Evolutionary conservation across 1,284 basidiomycete species (phyloP).

Genomic region (Fomitiporia mediterranea): DNA sequence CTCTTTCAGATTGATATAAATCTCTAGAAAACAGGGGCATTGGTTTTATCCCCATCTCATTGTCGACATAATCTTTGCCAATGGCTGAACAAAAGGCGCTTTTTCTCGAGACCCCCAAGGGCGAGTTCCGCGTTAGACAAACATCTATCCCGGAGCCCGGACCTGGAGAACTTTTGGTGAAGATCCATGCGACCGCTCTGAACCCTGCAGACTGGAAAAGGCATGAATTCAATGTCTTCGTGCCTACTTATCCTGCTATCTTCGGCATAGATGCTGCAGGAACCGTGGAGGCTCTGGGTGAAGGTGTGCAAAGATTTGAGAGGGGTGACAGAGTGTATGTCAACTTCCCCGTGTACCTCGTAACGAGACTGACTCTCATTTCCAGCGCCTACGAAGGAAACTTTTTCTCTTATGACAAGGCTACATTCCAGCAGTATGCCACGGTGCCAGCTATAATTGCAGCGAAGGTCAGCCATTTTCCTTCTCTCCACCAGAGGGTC

Average conservation of each 20-base stretch:
- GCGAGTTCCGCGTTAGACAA: slow-evolving; percentile 25
- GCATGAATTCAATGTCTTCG: slow-evolving; percentile 19
- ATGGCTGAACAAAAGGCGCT: slow-evolving; percentile 18
- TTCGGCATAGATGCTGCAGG: slow-evolving; percentile 47
- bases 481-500: background rate
- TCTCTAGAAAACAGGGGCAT: too few species aligned
- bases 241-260: slow-evolving; percentile 31
- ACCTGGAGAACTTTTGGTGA: slow-evolving; percentile 40
- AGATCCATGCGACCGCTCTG: slow-evolving; percentile 37
- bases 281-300: slow-evolving; percentile 38
- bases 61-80: background rate
- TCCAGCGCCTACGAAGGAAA: slow-evolving; percentile 24
- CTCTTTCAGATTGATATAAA: too few species aligned
- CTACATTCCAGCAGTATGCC: slow-evolving; percentile 29
- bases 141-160: slow-evolving; percentile 32
- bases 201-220: slow-evolving; percentile 50
- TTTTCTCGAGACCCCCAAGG: slow-evolving; percentile 21
- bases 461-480: slow-evolving; percentile 23
- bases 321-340: slow-evolving; percentile 40
- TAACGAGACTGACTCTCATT: background rate
- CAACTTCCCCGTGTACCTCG: background rate
- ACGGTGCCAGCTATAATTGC: slow-evolving; percentile 23
- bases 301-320: slow-evolving; percentile 30
- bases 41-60: background rate
- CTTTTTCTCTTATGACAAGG: slow-evolving; percentile 20